phyloP scores from a whole-genome alignment of 139 green algal genomes.

The Trebouxia sp. region DNA sequence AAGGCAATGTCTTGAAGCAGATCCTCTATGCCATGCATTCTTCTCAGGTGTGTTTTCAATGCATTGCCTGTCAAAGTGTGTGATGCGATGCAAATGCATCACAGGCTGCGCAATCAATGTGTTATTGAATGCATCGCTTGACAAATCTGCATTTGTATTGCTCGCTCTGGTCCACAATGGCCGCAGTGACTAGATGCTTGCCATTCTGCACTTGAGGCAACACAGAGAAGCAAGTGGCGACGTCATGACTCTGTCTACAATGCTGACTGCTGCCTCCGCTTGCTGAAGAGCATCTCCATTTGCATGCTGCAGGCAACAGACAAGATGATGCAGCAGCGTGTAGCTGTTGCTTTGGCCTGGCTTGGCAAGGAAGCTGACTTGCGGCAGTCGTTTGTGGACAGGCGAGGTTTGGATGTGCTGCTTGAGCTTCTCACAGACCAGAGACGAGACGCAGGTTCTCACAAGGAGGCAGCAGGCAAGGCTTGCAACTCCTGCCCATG shows the following conservation, averaged over 20 bases:
- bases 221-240: too few relatives aligned
- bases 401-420: slow-evolving; percentile 82
- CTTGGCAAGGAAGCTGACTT: slow-evolving; percentile 74
- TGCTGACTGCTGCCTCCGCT: too few relatives aligned
- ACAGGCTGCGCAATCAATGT: too few relatives aligned
- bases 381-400: slow-evolving; percentile 76
- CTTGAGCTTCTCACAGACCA: slow-evolving; percentile 77
- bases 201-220: too few relatives aligned
- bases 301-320: slow-evolving; percentile 29
- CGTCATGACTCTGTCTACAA: too few relatives aligned
- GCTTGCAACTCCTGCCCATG: background rate
- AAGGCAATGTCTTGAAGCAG: slow-evolving; percentile 57
- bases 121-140: too few relatives aligned
- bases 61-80: too few relatives aligned
- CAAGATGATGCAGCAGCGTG: slow-evolving; percentile 58
- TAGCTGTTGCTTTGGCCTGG: slow-evolving; percentile 80
- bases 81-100: too few relatives aligned
- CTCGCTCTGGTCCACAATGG: too few relatives aligned
- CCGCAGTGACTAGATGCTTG: too few relatives aligned
- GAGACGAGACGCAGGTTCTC: background rate
- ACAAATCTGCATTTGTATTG: too few relatives aligned
- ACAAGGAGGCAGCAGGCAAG: slow-evolving; percentile 43
- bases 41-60: background rate
- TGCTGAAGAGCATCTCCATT: background rate
- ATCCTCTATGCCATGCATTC: slow-evolving; percentile 78